Evolutionary conservation across 2,329 filamentous ascomycete genomes (phyloP), one percentile per base, ranked within the genome.

Genomic region (Aureobasidium sp.): DNA sequence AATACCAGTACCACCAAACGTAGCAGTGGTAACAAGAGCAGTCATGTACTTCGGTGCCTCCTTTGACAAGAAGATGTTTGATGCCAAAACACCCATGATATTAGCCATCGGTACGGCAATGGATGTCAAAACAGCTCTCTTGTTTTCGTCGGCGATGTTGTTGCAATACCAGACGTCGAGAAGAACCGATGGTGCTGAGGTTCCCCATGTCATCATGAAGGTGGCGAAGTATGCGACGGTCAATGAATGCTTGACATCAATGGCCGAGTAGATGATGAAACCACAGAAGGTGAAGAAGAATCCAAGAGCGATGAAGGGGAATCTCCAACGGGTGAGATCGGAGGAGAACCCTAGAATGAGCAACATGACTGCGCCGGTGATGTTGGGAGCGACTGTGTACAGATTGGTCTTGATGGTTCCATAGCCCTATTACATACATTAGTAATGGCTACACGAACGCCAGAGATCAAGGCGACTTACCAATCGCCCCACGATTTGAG

Each of bases 181-280:
- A 13, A 92, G 78, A 9, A 92, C 88, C 0, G 84, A 88, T 0
- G 89, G 88, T 0, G 88, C 88, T 0, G 85, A 87, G 0, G 87
- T 90, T 17, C 89, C 89, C 71, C 87, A 91, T 12, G 85, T 88
- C 87, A 92, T 90, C 86, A 92, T 88, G 72, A 92, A 92, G 61
- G 82, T 86, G 5, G 88, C 87, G 66, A 86, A 91, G 69, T 92
- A 92, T 0, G 87, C 88, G 1, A 90, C 78, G 3, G 81, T 79
- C n/a, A 87, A 72, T 43, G 87, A 77, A 3, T 76, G 68, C 41
- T 83, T 72, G 17, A 90, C 84, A 67, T 84, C 75, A 63, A 93
- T 87, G 24, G 85, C 80, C 0, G 87, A 87, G 67, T 88, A 92
- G 70, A 93, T 89, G 72, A 92, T 84, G 76, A 93, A 90, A 5